Base-by-base conservation (phyloP, 176 grass and related monocot genomes). In the Phyllostachys edulis region DNA sequence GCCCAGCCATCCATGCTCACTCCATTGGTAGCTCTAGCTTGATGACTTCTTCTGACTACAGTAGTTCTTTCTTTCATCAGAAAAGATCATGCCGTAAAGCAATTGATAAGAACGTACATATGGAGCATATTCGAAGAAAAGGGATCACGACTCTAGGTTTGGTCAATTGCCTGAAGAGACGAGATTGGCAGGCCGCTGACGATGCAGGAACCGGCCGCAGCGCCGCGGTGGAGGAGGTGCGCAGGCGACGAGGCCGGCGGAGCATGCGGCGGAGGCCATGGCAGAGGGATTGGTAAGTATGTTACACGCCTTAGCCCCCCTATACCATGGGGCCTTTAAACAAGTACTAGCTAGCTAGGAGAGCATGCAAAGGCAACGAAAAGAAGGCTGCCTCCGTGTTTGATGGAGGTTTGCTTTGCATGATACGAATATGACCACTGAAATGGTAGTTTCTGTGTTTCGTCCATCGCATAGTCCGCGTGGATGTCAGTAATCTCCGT, bases 361-460 rank as follows among this genome's bases (percentile, higher is more conserved):
- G 50, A 54, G 39, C 17, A 34, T 46, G 44, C 13, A 29, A 13
- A 20, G 17, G 34, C 40, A 71, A 79, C 41, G n/a, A 16, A 86
- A 86, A 80, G 84, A 65, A 7, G 69, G 69, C 44, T 2, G 10
- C 20, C 21, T 49, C 42, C 55, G 52, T 55, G 11, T 69, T 50
- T 59, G 36, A 75, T 45, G 85, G 85, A 87, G 71, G 78, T 56
- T 82, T 40, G 41, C 70, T 87, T 81, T 87, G 85, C 61, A 68
- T 87, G 85, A 86, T 41, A 54, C 7, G 50, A 18, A 54, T 20
- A 18, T 18, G 16, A 20, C 50, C 5, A 13, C 47, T 15, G 14
- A 50, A 50, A 50, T 55, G 20, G 7, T 57, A 1, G 32, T 34
- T 34, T 34, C 32, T 34, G 29, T 29, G 29, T 29, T 29, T 29